Percentiles rank a stretch among this genome's conserved stretches.
Conservation (phyloP, 192 early-diverging fungal species). For the Entomortierella parvispora region DNA sequence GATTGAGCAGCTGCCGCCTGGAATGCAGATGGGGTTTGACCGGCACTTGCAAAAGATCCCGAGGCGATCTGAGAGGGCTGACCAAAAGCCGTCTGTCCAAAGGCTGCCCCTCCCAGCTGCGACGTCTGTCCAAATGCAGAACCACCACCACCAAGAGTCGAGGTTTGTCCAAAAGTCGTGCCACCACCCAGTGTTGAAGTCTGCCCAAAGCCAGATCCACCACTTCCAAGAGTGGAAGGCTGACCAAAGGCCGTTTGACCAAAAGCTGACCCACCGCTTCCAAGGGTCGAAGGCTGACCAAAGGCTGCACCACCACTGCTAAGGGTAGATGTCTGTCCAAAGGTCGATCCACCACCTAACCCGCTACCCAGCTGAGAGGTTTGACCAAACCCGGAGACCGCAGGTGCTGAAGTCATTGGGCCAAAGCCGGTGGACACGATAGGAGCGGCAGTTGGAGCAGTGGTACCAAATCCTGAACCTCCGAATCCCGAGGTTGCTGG, state of each 20-base stretch:
- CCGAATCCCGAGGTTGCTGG: constrained; percentile 11
- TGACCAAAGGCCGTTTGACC: too few relatives aligned
- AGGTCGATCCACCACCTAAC: constrained; percentile 8
- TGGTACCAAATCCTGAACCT: background rate
- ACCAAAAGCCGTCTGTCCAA: constrained; percentile 27
- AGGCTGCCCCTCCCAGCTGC: constrained; percentile 6
- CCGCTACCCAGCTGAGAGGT: background rate
- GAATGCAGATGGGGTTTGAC: constrained; percentile 9
- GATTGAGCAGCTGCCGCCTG: constrained; percentile 21
- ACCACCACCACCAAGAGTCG: constrained; percentile 8
- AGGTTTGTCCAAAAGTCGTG: constrained; percentile 23
- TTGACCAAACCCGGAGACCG: constrained; percentile 10
- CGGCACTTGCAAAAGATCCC: constrained; percentile 1
- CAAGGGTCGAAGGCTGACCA: constrained; percentile 25
- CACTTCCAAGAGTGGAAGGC: constrained; percentile 12
- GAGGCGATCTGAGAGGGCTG: constrained; percentile 11
- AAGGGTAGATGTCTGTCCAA: constrained; percentile 24
- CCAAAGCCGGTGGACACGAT: background rate
- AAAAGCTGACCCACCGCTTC: constrained; percentile 12
- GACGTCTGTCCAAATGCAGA: constrained; percentile 31
- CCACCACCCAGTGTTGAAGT: constrained; percentile 16
- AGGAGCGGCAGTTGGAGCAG: background rate
- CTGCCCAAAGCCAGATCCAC: constrained; percentile 29
- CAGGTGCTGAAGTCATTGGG: background rate
- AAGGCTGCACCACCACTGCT: constrained; percentile 13